Percentiles rank a stretch among this genome's conserved stretches.
phyloP scores from a whole-genome alignment of 2,329 filamentous ascomycete species.

The Aspergillus udagawae region DNA sequence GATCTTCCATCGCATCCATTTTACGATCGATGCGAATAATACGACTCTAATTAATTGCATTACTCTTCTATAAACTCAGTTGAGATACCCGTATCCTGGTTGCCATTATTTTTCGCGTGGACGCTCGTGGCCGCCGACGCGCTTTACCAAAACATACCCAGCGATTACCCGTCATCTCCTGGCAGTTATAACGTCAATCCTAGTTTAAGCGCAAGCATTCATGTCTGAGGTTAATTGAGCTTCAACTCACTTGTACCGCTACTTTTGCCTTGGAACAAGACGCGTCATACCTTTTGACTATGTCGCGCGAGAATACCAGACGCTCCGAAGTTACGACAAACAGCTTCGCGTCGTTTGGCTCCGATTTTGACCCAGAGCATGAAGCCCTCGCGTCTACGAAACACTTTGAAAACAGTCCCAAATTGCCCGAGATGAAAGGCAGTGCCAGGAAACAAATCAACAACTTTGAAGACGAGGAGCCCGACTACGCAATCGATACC shows the following conservation, averaged over 20 bases:
- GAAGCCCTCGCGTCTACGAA: constrained; percentile 40
- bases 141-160: neutral
- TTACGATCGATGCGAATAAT: neutral
- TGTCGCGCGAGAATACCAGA: constrained; percentile 17
- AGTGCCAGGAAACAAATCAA: constrained; percentile 11
- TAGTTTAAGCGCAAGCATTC: neutral
- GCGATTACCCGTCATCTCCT: neutral
- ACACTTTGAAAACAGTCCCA: constrained; percentile 28
- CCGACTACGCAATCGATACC: constrained; percentile 43
- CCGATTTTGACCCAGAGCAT: constrained; percentile 42
- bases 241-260: neutral
- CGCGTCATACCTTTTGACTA: constrained; percentile 6
- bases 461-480: constrained; percentile 28
- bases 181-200: neutral
- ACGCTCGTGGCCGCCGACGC: neutral
- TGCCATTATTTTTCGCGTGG: neutral
- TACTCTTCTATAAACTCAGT: neutral
- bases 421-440: constrained; percentile 22
- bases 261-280: neutral
- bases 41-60: neutral
- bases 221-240: neutral
- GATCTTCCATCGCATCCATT: neutral
- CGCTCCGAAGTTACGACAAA: constrained; percentile 16
- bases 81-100: neutral
- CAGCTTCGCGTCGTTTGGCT: constrained; percentile 28